phyloP scores from a whole-genome alignment of 305 asterid species.

The Solanum hybrid region DNA sequence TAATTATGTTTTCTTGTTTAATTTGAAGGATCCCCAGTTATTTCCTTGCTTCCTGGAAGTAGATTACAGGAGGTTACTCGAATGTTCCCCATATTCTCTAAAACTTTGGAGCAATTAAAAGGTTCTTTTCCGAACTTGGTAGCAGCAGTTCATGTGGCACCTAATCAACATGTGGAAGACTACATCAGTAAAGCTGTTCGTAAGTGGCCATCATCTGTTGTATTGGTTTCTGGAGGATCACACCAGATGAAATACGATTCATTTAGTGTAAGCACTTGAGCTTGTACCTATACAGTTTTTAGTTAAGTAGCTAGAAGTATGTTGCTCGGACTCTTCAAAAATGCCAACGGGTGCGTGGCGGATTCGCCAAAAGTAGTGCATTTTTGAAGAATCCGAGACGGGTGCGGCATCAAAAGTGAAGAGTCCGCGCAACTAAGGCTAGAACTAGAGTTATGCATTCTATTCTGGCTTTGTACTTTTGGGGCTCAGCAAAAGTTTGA shows the following conservation, averaged over 20 bases:
- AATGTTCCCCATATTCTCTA: constrained; percentile 65
- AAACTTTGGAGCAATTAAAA: constrained; percentile 47
- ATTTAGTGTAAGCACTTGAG: constrained; percentile 52
- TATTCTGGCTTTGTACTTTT: background rate
- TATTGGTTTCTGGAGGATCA: constrained; percentile 61
- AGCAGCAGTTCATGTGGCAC: constrained; percentile 69
- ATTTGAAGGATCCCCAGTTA: constrained; percentile 53
- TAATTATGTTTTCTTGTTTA: background rate
- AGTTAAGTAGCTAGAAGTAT: background rate
- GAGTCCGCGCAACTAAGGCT: background rate
- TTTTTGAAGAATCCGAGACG: too few species aligned
- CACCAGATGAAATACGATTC: constrained; percentile 45
- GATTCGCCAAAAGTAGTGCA: too few species aligned
- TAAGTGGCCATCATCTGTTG: constrained; percentile 54
- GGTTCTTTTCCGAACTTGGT: constrained; percentile 36
- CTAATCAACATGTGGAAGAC: constrained; percentile 61
- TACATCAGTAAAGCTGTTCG: constrained; percentile 32
- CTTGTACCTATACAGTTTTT: constrained; percentile 3
- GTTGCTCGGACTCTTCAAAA: too few species aligned
- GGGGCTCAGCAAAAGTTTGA: background rate
- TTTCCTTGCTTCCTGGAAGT: constrained; percentile 92
- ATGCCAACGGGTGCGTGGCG: too few species aligned
- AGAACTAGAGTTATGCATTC: background rate
- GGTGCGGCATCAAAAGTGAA: too few species aligned
- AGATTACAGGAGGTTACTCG: constrained; percentile 83